Evolutionary conservation across 352 stramenopile species (phyloP).

Genomic region (Globisporangium spinosum): DNA sequence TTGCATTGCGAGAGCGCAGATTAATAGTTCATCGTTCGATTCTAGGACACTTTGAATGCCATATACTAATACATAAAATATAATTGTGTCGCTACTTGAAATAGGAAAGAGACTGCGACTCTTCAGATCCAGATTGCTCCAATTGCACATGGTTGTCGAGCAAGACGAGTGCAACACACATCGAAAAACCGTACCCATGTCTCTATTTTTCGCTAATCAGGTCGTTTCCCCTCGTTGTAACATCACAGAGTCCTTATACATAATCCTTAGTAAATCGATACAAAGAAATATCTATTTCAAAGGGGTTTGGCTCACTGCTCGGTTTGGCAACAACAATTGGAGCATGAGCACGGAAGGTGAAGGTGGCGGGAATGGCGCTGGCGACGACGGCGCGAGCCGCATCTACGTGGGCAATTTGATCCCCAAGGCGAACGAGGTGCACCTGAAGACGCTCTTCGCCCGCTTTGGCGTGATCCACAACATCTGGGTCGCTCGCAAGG

Average conservation of each 20-base stretch:
- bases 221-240: neutral
- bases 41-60: neutral
- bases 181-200: conserved; percentile 4
- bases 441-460: conserved; percentile 58
- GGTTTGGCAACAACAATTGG: conserved; percentile 6
- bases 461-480: conserved; percentile 69
- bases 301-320: neutral
- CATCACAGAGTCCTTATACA: neutral
- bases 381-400: conserved; percentile 32
- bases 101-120: neutral
- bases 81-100: neutral
- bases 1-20: neutral
- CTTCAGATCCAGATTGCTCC: neutral
- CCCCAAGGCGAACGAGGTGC: conserved; percentile 59
- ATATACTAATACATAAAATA: neutral
- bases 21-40: neutral
- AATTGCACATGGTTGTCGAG: neutral
- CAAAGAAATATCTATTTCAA: neutral
- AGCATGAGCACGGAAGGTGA: conserved; percentile 9
- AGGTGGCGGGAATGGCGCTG: conserved; percentile 12
- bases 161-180: neutral
- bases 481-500: conserved; percentile 72
- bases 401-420: conserved; percentile 79
- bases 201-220: neutral
- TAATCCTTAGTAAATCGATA: neutral